Evolutionary conservation across 305 asterid genomes (phyloP).

Genomic region (Fraxinus angustifolia): DNA sequence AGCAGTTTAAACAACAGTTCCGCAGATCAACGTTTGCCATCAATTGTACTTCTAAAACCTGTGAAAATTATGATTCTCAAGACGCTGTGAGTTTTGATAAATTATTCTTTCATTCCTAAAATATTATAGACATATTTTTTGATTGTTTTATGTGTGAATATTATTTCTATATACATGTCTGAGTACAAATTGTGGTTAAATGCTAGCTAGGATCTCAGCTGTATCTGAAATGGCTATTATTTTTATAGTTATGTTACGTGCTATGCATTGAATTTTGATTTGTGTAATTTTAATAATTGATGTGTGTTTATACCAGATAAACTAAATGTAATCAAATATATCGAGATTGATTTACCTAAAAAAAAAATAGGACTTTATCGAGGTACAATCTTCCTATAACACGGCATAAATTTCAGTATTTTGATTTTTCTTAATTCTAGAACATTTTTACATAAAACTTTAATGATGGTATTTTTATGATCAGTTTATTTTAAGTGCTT

Average conservation of each 20-base stretch:
- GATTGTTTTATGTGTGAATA: neutral
- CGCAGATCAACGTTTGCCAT: constrained; percentile 42
- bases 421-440: neutral
- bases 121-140: neutral
- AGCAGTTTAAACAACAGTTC: constrained; percentile 60
- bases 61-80: constrained; percentile 30
- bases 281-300: neutral
- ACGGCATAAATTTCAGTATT: neutral
- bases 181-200: neutral
- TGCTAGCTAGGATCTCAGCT: neutral
- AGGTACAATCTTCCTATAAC: neutral
- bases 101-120: neutral
- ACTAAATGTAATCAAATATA: neutral
- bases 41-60: constrained; percentile 18
- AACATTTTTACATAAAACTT: neutral
- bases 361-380: neutral
- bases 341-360: neutral
- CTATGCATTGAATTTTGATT: neutral
- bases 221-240: neutral
- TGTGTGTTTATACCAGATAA: neutral
- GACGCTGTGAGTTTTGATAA: constrained; percentile 49
- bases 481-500: neutral
- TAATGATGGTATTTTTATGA: neutral
- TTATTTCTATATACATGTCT: neutral
- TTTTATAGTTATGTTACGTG: neutral